Evolutionary conservation across 192 early-diverging fungal species (phyloP), one percentile per base, ranked within the genome.

Genomic region (Entomortierella beljakovae): DNA sequence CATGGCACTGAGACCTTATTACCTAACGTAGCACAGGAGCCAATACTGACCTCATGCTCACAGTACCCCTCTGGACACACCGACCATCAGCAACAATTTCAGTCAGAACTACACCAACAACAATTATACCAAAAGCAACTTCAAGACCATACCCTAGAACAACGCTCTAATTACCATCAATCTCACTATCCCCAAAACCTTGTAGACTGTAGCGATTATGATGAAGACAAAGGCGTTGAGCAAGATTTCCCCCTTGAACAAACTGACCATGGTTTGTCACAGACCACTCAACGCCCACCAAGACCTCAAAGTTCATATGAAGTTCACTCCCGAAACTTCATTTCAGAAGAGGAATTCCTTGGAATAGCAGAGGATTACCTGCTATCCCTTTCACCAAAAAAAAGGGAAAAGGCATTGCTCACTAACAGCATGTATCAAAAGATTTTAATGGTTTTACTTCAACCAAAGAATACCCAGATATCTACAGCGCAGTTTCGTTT

Each of bases 401-500:
- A 86, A 50, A 57, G 82, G 54, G 82, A 86, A 57, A 86, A 86
- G 61, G 85, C 85, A 25, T 57, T 87, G 8, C 62, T 87, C 0
- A 72, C 84, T 42, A 80, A 87, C 42, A 60, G 71, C 20, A 82
- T 83, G 53, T 87, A 87, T 50, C 59, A 75, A 68, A 67, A 84
- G 61, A 87, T 87, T 37, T 70, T 82, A 26, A 82, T 82, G 61
- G 85, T 87, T 2, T 73, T 87, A 6, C 76, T 70, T 25, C 81
- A 87, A 43, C 85, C 85, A 20, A 82, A 80, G 38, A 87, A 87
- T 38, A 87, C 85, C 8, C 65, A 82, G 25, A 73, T 87, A 26
- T 87, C 85, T 8, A 87, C 85, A 10, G 85, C 85, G 0, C 85
- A 87, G 53, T 87, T 87, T 43, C 77, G 85, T 9, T 87, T 87